Percentiles rank a stretch among this genome's conserved stretches.
Evolutionary conservation across 345 rosid species (phyloP).

Genomic region (Populus pruinosa): DNA sequence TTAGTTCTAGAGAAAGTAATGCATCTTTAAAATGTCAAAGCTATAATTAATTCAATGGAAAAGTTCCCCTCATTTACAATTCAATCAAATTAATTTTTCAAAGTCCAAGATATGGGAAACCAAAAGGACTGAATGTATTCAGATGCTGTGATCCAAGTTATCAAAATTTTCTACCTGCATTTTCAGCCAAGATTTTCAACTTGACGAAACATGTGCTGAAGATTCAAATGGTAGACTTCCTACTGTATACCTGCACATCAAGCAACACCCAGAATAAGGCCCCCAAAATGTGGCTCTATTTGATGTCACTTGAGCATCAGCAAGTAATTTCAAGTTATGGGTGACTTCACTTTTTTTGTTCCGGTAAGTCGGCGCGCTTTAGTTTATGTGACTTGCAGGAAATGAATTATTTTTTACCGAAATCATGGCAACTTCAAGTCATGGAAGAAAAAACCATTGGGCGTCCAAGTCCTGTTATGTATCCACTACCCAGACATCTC

Average conservation of each 20-base stretch:
- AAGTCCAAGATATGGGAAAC: conserved; percentile 7
- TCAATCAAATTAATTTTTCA: conserved; percentile 22
- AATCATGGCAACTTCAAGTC: not conserved
- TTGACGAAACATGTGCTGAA: not conserved
- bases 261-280: not conserved
- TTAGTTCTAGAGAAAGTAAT: not conserved
- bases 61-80: conserved; percentile 23
- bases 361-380: too few relatives aligned
- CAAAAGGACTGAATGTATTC: not conserved
- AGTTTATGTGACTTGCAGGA: not conserved
- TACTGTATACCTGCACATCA: conserved; percentile 25
- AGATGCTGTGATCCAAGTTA: conserved; percentile 18
- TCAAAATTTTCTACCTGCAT: conserved; percentile 27
- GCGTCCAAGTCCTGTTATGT: not conserved
- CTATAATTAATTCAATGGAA: not conserved
- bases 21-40: not conserved
- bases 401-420: not conserved
- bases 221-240: conserved; percentile 15
- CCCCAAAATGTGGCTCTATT: not conserved
- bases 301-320: not conserved
- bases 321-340: not conserved
- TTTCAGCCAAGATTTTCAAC: conserved; percentile 33
- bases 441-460: not conserved
- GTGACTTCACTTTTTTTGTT: not conserved
- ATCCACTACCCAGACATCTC: not conserved